Evolutionary conservation across 495 filamentous ascomycete genomes (phyloP).

Genomic region (Penicillium flavigenum): DNA sequence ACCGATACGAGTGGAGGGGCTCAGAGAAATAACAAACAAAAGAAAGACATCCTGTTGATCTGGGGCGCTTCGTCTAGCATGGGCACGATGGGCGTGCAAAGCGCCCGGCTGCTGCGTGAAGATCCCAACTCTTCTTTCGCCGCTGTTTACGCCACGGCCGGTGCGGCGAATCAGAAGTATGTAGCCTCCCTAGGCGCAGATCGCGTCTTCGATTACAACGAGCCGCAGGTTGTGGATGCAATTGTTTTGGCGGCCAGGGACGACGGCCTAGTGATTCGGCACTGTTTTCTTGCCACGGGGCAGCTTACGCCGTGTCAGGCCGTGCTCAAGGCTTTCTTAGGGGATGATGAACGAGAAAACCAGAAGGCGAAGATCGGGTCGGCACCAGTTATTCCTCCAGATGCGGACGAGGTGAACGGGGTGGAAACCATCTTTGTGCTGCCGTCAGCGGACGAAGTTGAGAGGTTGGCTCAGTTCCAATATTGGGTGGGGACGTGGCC

Average conservation of each 20-base stretch:
- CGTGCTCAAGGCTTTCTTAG: constrained; percentile 38
- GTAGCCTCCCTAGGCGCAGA: constrained; percentile 49
- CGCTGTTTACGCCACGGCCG: constrained; percentile 49
- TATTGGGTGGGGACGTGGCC: constrained; percentile 46
- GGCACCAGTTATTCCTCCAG: constrained; percentile 32
- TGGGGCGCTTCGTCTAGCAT: constrained; percentile 52
- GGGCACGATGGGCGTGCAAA: constrained; percentile 46
- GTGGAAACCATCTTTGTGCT: constrained; percentile 44
- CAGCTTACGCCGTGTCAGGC: constrained; percentile 34
- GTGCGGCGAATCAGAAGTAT: constrained; percentile 42
- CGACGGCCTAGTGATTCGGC: constrained; percentile 40
- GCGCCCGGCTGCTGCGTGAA: constrained; percentile 35
- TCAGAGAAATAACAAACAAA: constrained; percentile 9
- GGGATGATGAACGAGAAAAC: constrained; percentile 10
- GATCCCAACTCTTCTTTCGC: constrained; percentile 32
- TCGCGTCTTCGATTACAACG: background rate
- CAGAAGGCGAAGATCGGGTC: constrained; percentile 39
- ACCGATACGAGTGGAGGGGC: background rate
- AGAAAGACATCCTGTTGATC: constrained; percentile 38
- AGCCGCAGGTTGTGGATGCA: constrained; percentile 38
- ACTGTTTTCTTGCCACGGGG: constrained; percentile 45
- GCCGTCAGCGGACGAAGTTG: constrained; percentile 33
- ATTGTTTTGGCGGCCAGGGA: constrained; percentile 44
- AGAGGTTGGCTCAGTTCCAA: constrained; percentile 37
- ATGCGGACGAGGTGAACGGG: constrained; percentile 33